Evolutionary conservation across 2,329 filamentous ascomycete species (phyloP).

Genomic region (Lachnellula arida): DNA sequence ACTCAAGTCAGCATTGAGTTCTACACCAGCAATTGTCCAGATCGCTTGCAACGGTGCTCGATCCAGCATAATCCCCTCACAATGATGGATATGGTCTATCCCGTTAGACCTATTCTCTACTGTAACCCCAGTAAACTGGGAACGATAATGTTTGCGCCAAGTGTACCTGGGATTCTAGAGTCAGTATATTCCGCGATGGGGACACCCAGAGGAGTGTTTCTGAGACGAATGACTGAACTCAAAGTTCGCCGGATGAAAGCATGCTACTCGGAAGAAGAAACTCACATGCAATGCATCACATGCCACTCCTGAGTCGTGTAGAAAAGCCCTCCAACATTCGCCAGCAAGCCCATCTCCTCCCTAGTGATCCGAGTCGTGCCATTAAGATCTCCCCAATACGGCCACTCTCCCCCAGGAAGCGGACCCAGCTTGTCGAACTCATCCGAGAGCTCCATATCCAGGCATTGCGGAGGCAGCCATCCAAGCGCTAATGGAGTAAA

Average conservation of each 20-base stretch:
- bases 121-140: background rate
- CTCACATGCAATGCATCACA: slow-evolving; percentile 30
- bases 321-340: slow-evolving; percentile 17
- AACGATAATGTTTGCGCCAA: slow-evolving; percentile 30
- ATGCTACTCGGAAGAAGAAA: background rate
- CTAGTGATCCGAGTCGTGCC: slow-evolving; percentile 17
- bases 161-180: slow-evolving; percentile 16
- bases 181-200: background rate
- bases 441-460: slow-evolving; percentile 31
- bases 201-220: too few species aligned
- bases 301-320: slow-evolving; percentile 30
- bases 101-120: slow-evolving; percentile 4
- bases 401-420: slow-evolving; percentile 29
- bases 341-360: slow-evolving; percentile 20
- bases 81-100: slow-evolving; percentile 8
- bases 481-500: slow-evolving; percentile 33
- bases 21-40: slow-evolving; percentile 2
- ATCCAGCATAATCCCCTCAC: slow-evolving; percentile 5
- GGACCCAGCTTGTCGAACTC: slow-evolving; percentile 32
- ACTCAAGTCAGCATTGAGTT: slow-evolving; percentile 2
- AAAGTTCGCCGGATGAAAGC: background rate
- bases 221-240: too few species aligned
- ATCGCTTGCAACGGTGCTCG: slow-evolving; percentile 1
- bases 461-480: slow-evolving; percentile 35
- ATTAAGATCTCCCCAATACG: slow-evolving; percentile 30